Percentiles rank a stretch among this genome's conserved stretches.
phyloP scores from a whole-genome alignment of 345 rosid genomes.

The Rhodamnia rubescens region DNA sequence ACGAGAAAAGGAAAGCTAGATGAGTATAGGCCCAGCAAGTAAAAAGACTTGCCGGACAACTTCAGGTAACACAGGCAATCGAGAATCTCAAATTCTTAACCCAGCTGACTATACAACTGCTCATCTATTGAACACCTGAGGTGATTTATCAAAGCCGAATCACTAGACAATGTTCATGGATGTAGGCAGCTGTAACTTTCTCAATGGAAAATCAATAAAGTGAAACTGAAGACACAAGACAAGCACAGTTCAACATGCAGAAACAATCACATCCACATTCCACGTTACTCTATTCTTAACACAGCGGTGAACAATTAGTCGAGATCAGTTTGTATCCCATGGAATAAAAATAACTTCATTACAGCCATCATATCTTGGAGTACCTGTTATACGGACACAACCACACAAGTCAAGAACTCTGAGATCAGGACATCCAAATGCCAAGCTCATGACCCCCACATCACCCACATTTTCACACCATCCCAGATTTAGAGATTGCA shows the following conservation, averaged over 20 bases:
- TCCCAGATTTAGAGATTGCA: slow-evolving; percentile 78
- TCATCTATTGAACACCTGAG: not conserved
- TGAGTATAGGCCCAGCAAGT: not conserved
- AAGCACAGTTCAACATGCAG: not conserved
- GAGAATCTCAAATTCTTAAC: not conserved
- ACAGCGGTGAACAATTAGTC: not conserved
- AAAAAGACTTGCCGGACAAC: not conserved
- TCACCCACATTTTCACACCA: slow-evolving; percentile 95
- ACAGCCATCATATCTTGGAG: not conserved
- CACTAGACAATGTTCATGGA: not conserved
- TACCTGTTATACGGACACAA: slow-evolving; percentile 81
- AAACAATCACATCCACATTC: not conserved
- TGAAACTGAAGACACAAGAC: not conserved
- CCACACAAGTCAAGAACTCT: slow-evolving; percentile 73
- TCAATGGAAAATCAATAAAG: not conserved
- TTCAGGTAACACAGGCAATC: not conserved
- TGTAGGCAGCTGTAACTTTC: not conserved
- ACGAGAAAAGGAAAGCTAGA: not conserved
- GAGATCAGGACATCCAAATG: slow-evolving; percentile 86
- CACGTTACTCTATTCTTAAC: not conserved
- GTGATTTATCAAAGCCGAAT: not conserved
- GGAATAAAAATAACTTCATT: not conserved
- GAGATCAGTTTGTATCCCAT: not conserved
- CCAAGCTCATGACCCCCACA: slow-evolving; percentile 74
- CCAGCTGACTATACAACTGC: not conserved